phyloP scores from a whole-genome alignment of 2,329 filamentous ascomycete species.

The Microdochium trichocladiopsis region DNA sequence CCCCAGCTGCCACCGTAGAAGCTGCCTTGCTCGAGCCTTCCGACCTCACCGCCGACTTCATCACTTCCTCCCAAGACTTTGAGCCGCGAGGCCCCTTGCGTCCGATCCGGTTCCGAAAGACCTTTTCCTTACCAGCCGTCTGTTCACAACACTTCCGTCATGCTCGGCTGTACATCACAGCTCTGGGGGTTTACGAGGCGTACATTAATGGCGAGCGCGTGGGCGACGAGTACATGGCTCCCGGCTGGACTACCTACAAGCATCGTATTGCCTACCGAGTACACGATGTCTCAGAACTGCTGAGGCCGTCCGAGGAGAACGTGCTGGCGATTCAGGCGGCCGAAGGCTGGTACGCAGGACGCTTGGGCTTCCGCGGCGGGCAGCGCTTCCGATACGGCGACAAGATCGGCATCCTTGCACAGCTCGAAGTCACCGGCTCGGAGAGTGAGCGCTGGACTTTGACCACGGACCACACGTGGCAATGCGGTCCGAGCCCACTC shows the following conservation, averaged over 20 bases:
- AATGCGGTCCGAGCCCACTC: conserved; percentile 8
- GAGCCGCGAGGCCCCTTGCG: not conserved
- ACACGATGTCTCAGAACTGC: conserved; percentile 29
- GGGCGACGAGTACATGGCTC: conserved; percentile 24
- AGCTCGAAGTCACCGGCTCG: conserved; percentile 16
- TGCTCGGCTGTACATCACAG: conserved; percentile 27
- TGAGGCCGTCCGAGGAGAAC: conserved; percentile 25
- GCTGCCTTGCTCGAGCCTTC: conserved; percentile 1
- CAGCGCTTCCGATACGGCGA: conserved; percentile 22
- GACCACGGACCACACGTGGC: conserved; percentile 22
- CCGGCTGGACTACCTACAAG: conserved; percentile 36
- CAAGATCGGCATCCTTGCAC: conserved; percentile 18
- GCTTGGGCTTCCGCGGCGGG: conserved; percentile 22
- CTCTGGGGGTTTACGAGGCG: conserved; percentile 27
- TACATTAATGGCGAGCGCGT: conserved; percentile 27
- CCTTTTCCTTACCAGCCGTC: no score
- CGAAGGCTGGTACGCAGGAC: conserved; percentile 43
- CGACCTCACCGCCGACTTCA: not conserved
- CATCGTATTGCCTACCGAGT: conserved; percentile 34
- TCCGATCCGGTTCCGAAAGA: not conserved
- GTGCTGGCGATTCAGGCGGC: conserved; percentile 36
- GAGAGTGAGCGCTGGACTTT: conserved; percentile 7
- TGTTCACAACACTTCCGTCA: no score
- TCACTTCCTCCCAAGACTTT: not conserved
- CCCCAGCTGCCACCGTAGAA: conserved; percentile 1